Evolutionary conservation across 306 rosid genomes (phyloP).

Genomic region (Cucumis melo): DNA sequence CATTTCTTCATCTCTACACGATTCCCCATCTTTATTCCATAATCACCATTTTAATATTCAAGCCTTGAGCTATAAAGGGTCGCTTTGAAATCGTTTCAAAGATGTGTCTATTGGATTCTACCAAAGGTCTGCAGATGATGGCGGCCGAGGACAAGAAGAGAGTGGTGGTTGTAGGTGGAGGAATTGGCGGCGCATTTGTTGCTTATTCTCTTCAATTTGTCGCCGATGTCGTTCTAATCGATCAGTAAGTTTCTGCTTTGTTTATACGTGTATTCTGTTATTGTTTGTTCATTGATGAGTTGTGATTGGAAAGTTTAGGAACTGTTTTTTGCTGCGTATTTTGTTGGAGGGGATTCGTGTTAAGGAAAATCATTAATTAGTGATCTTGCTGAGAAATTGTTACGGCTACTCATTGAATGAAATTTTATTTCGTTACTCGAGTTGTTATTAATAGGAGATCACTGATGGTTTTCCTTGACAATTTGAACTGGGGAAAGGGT

Average conservation of each 20-base stretch:
- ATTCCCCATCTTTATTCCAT: neutral
- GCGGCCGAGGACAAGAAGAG: slow-evolving; percentile 15
- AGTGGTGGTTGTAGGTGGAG: slow-evolving; percentile 20
- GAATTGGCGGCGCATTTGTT: slow-evolving; percentile 19
- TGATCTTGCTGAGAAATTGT: neutral
- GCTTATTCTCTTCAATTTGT: slow-evolving; percentile 23
- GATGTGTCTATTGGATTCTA: neutral
- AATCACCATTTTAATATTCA: neutral
- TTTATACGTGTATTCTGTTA: neutral
- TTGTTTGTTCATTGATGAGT: too few species aligned
- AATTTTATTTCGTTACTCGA: neutral
- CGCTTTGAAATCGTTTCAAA: neutral
- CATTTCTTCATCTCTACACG: neutral
- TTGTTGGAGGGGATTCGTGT: neutral
- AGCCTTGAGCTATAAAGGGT: neutral
- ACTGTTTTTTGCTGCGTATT: neutral
- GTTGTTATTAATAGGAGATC: neutral
- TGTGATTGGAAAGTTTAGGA: neutral
- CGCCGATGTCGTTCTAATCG: slow-evolving; percentile 29
- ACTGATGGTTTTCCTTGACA: neutral
- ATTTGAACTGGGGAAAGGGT: neutral
- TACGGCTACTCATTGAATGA: neutral
- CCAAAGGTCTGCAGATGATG: neutral
- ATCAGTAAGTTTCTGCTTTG: slow-evolving; percentile 10
- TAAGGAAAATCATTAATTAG: neutral